Evolutionary conservation across 139 green algal genomes (phyloP).

Genomic region (Raphidocelis subcapitata): DNA sequence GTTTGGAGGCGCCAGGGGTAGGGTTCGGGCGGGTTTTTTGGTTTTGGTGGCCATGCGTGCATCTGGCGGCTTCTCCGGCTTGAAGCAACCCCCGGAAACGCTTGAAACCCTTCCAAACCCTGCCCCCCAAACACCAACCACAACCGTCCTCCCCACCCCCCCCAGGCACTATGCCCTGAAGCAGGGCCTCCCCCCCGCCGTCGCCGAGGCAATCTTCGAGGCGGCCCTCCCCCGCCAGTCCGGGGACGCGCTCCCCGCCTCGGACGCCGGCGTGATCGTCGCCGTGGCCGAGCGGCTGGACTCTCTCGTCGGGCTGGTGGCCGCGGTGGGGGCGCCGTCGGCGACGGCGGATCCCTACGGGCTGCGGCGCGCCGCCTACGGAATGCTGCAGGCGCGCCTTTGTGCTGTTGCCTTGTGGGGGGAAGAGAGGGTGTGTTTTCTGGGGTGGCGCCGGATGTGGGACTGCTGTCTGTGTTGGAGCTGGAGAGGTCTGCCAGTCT

Average conservation of each 20-base stretch:
- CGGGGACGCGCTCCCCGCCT: slow-evolving; percentile 73
- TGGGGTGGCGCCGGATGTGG: too few relatives aligned
- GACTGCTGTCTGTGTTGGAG: too few relatives aligned
- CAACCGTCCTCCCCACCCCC: neutral
- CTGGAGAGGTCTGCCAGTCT: too few relatives aligned
- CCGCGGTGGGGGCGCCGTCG: slow-evolving; percentile 80
- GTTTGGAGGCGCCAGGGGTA: too few relatives aligned
- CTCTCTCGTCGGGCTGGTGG: slow-evolving; percentile 92
- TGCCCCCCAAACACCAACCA: neutral
- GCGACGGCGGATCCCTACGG: slow-evolving; percentile 92
- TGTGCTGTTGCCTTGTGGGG: too few relatives aligned
- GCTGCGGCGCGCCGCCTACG: slow-evolving; percentile 90
- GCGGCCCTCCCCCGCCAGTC: slow-evolving; percentile 80
- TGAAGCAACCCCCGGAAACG: too few relatives aligned
- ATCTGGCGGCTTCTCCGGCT: neutral
- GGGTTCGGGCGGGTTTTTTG: too few relatives aligned
- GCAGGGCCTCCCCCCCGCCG: slow-evolving; percentile 51
- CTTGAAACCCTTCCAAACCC: neutral
- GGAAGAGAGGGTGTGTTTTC: too few relatives aligned
- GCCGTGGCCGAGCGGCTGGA: slow-evolving; percentile 81
- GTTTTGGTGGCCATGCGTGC: neutral
- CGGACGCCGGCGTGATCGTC: slow-evolving; percentile 62
- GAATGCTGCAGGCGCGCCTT: slow-evolving; percentile 67
- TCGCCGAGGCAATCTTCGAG: slow-evolving; percentile 87
- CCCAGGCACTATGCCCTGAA: slow-evolving; percentile 70